Conservation (phyloP, 73 alveolate species). For the Diophrys appendiculata region DNA sequence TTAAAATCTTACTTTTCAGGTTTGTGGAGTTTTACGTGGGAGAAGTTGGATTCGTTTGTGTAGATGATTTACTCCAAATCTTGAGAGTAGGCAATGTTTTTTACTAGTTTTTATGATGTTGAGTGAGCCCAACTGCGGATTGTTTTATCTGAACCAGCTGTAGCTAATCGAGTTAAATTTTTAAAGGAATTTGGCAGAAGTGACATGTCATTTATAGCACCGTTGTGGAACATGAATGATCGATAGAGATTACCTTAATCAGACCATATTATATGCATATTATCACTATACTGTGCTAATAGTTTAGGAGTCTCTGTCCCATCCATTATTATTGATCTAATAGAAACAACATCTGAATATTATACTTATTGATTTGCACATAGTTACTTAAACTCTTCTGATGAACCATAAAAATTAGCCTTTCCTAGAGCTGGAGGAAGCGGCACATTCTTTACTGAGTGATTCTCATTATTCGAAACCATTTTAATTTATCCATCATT, state of each 20-base stretch:
- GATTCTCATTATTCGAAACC: background rate
- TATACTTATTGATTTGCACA: too few relatives aligned
- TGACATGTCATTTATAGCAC: background rate
- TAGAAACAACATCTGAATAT: too few relatives aligned
- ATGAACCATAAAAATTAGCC: background rate
- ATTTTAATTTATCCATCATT: background rate
- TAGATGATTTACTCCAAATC: constrained; percentile 5
- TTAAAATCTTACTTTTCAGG: background rate
- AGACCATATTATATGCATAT: too few relatives aligned
- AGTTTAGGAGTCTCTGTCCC: too few relatives aligned
- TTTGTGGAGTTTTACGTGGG: constrained; percentile 3
- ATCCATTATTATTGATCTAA: too few relatives aligned
- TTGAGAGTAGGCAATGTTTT: background rate
- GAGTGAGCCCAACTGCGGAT: background rate
- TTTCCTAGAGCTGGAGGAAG: constrained; percentile 1
- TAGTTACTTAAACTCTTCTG: too few relatives aligned
- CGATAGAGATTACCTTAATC: background rate
- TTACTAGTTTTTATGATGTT: background rate
- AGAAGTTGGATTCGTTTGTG: background rate
- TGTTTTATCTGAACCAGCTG: constrained; percentile 1
- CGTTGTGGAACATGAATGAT: constrained; percentile 3
- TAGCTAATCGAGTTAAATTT: background rate
- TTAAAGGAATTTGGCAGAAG: background rate
- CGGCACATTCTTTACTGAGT: background rate
- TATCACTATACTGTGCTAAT: too few relatives aligned